Evolutionary conservation across 2,329 filamentous ascomycete genomes (phyloP).

Genomic region (Colletotrichum viniferum): DNA sequence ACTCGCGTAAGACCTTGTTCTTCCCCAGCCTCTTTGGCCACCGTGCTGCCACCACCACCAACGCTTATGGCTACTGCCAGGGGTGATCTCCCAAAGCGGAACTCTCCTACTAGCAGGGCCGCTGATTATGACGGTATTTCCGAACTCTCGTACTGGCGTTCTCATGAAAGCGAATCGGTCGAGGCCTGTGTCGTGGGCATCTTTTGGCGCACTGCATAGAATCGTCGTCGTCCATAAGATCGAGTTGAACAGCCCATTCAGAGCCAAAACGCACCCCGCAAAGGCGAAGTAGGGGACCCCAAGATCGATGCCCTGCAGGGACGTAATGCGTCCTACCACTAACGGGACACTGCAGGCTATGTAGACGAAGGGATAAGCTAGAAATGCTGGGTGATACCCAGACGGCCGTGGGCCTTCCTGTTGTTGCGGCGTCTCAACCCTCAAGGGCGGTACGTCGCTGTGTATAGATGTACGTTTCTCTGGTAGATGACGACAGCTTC

Average conservation of each 20-base stretch:
- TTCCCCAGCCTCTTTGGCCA: slow-evolving; percentile 7
- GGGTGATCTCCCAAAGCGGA: neutral
- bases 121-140: slow-evolving; percentile 1
- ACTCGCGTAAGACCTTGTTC: neutral
- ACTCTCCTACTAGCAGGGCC: slow-evolving; percentile 1
- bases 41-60: slow-evolving; percentile 20
- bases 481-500: slow-evolving; percentile 7
- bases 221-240: slow-evolving; percentile 34
- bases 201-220: slow-evolving; percentile 36
- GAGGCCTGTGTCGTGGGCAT: slow-evolving; percentile 25
- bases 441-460: neutral
- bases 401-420: neutral
- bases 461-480: neutral
- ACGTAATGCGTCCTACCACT: slow-evolving; percentile 60
- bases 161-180: slow-evolving; percentile 27
- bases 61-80: neutral
- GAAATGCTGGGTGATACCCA: slow-evolving; percentile 42
- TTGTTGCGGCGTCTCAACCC: neutral
- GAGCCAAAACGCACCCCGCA: slow-evolving; percentile 55
- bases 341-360: slow-evolving; percentile 65
- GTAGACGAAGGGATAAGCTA: slow-evolving; percentile 67
- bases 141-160: slow-evolving; percentile 13
- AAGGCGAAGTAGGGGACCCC: slow-evolving; percentile 54
- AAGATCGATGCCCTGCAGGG: slow-evolving; percentile 53
- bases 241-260: slow-evolving; percentile 49